These are phyloP conservation scores for Termitomyces sp. DNA, from an alignment of 768 basidiomycete genomes.

Conservation along the genomic window DNA sequence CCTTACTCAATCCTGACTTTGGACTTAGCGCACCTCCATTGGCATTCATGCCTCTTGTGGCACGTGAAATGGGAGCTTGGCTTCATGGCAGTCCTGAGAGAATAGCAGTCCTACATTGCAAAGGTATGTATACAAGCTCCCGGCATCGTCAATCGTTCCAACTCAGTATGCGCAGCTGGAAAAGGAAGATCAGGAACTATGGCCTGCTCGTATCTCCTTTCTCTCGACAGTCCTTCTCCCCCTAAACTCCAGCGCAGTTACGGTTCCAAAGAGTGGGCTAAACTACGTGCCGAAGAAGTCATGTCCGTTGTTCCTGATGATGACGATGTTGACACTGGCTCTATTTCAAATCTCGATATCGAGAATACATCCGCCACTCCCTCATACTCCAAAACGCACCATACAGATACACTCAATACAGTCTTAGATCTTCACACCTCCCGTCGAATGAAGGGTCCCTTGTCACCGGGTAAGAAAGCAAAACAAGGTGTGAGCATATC, in stretches of 20 bases:
- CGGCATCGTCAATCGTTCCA: background rate
- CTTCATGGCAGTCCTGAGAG: conserved; percentile 56
- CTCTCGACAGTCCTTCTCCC: conserved; percentile 43
- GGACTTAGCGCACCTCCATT: conserved; percentile 48
- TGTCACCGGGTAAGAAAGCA: conserved; percentile 22
- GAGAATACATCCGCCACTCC: background rate
- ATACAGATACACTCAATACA: conserved; percentile 38
- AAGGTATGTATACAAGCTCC: conserved; percentile 42
- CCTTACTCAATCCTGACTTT: background rate
- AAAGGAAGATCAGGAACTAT: conserved; percentile 86
- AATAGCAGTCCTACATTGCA: conserved; percentile 82
- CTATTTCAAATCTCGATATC: background rate
- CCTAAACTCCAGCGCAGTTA: conserved; percentile 42
- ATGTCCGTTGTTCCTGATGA: conserved; percentile 45
- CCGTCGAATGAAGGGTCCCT: conserved; percentile 54
- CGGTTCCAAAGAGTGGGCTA: conserved; percentile 41
- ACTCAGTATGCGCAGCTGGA: conserved; percentile 41
- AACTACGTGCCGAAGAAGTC: conserved; percentile 39
- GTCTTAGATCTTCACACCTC: conserved; percentile 67
- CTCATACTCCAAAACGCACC: conserved; percentile 15
- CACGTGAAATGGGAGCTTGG: conserved; percentile 72
- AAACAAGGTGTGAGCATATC: conserved; percentile 74
- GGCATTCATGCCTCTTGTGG: conserved; percentile 63
- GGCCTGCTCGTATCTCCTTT: conserved; percentile 76
- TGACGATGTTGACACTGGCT: conserved; percentile 16